Base-by-base conservation (phyloP, 1,139 yeast genomes). In the Sugiyamaella xylanicola region DNA sequence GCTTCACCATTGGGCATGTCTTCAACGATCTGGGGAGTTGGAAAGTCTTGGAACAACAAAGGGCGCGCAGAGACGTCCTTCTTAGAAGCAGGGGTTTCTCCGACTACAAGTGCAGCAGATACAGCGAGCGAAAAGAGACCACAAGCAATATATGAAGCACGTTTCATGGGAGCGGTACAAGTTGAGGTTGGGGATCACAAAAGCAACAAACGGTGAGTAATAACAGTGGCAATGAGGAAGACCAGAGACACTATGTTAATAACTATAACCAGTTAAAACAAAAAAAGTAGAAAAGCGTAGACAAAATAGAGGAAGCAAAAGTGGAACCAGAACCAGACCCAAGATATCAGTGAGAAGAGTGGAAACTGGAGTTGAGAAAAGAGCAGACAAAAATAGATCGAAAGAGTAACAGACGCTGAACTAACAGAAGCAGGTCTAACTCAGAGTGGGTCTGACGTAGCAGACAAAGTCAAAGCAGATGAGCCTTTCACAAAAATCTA, bases 1-100 rank as follows among this genome's bases (percentile, higher is more conserved):
- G 64, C 70, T 65, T 68, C 72, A 64, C 61, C 62, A 27, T 53
- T 64, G n/a, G 59, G 51, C 51, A 51, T 47, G 39, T 48, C 37
- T 17, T 48, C 52, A 27, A 48, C 39, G 9, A 46, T 25, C 22
- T 46, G 50, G n/a, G 50, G 50, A 22, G 42, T 36, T n/a, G 50
- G 50, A 36, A 37, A 46, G 15, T 46, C 50, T 16, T 46, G 50
- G 42, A 46, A 46, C 17, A 48, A 3, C 17, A 48, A 15, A 17
- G 39, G 52, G 9, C 21, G 2, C 17, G 37, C 37, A 32, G 15
- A 7, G 15, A 32, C 15, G 15, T 32, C 37, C 37, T 32, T 32
- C 13, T 32, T 32, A 8, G 37, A 32, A 32, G 15, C 37, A 32
- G 37, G 15, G 4, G 37, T 7, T 32, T 32, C 51, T 15, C 51